Base-by-base conservation (phyloP, 371 early-diverging fungal species). In the Rhizopus arrhizus region DNA sequence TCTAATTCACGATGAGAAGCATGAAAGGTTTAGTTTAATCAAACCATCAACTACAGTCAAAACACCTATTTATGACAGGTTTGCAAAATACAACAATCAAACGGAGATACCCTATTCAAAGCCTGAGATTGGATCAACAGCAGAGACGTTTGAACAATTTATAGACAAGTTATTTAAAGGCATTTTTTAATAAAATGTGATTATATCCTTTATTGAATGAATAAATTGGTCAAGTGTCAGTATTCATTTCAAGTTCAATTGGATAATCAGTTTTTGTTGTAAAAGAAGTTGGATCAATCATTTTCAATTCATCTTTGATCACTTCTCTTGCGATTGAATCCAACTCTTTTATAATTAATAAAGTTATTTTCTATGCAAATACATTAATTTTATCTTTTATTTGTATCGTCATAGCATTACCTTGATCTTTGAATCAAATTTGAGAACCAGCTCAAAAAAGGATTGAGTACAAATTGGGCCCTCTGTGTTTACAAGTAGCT, bases 361-460 rank as follows among this genome's bases (percentile, higher is more conserved):
- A 64, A 29, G 80, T 63, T 31, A 81, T 81, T 81, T 81, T 83
- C 81, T 11, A 43, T 5, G n/a, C 5, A 11, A 43, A 43, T 5
- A 9, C 5, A 5, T 13, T 6, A 6, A 36, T 36, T 48, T 12
- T 13, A 29, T 34, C 6, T 31, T 15, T 11, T n/a, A 11, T 11
- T 33, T 28, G 5, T 36, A 9, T 32, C 38, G 33, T 43, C 34
- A 22, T 49, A 15, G 0, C 5, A 15, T 46, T 68, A 76, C 81
- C 76, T 83, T 83, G 51, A 83, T 65, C 55, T 78, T 83, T 12
- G 69, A 67, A 73, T 83, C 83, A 58, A 77, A 76, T 65, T 83
- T 83, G 62, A 81, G 69, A 48, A 81, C 83, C 77, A 74, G 72
- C 68, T 83, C 83, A 66, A 76, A 78, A 56, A 76, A 83, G 22